Evolutionary conservation across 202 grass and related monocot genomes (phyloP), one percentile per base, ranked within the genome.

Genomic region (Eragrostis tef): DNA sequence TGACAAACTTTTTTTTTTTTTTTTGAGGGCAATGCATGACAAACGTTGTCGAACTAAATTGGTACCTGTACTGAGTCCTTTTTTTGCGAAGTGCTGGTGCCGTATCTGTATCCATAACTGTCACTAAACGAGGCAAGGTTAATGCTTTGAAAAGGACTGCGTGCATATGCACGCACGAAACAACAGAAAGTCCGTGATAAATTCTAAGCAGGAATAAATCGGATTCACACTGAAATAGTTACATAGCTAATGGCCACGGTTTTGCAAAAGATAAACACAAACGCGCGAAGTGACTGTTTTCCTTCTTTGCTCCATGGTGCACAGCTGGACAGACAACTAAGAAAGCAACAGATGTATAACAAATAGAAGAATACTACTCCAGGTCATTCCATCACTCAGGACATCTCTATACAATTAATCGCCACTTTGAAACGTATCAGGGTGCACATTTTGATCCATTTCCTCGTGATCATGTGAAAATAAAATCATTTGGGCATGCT

Each of bases 301-400:
- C n/a, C 45, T 51, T 4, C 11, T 42, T 63, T 39, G 63, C 10
- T 41, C 9, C 52, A 26, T 26, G 27, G 29, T 6, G 19, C 52
- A 52, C 64, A 70, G 39, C 73, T 69, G 19, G 39, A 70, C 65
- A 48, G 13, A 70, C 51, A 84, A 50, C 73, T 62, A 58, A 25
- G 74, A 70, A 70, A 78, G 44, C 57, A 50, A 71, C 56, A 15
- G 29, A 71, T 62, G 16, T 81, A 16, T n/a, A n/a, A n/a, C n/a
- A n/a, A n/a, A n/a, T n/a, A 48, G 25, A 48, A 60, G 9, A 51
- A 27, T 61, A 54, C 50, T 12, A 76, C 17, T 65, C 13, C 29
- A 84, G n/a, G 20, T 62, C 79, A 81, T 1, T 20, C 54, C 7
- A 49, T 50, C 34, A 25, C 44, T 66, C 11, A 19, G 69, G 69